Conservation (phyloP, 352 stramenopile genomes). For the Globisporangium paddicum region DNA sequence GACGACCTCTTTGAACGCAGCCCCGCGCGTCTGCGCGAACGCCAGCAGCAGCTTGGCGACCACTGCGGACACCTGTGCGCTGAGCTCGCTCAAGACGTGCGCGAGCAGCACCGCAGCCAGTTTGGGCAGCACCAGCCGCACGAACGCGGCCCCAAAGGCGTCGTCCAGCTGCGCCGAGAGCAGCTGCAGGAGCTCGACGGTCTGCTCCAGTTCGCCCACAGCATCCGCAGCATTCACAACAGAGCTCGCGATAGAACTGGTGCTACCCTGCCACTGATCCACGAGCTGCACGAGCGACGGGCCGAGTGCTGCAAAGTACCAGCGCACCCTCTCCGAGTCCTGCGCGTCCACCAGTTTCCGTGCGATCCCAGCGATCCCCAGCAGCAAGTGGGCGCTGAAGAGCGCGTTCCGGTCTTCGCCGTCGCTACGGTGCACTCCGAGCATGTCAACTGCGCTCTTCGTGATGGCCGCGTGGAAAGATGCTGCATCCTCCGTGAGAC, state of each 20-base stretch:
- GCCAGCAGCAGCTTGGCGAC: slow-evolving; percentile 39
- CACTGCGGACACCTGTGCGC: slow-evolving; percentile 7
- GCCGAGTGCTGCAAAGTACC: slow-evolving; percentile 42
- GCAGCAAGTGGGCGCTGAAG: slow-evolving; percentile 24
- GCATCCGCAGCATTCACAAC: neutral
- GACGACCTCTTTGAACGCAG: slow-evolving; percentile 50
- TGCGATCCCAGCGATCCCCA: slow-evolving; percentile 26
- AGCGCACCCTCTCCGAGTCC: slow-evolving; percentile 23
- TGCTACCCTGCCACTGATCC: slow-evolving; percentile 12
- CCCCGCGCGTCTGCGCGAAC: slow-evolving; percentile 45
- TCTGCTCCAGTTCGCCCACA: slow-evolving; percentile 33
- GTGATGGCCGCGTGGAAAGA: slow-evolving; percentile 38
- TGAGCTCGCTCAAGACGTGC: slow-evolving; percentile 17
- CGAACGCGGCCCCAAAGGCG: slow-evolving; percentile 37
- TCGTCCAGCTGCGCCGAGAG: slow-evolving; percentile 47
- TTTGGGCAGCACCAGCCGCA: slow-evolving; percentile 54
- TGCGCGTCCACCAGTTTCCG: slow-evolving; percentile 42
- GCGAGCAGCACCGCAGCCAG: slow-evolving; percentile 31
- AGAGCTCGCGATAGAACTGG: neutral
- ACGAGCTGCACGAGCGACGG: slow-evolving; percentile 30
- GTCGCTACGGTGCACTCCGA: slow-evolving; percentile 17
- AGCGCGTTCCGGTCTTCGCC: slow-evolving; percentile 16
- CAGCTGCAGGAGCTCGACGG: slow-evolving; percentile 43
- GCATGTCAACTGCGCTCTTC: slow-evolving; percentile 13
- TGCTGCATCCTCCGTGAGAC: slow-evolving; percentile 20